Evolutionary conservation across 768 basidiomycete genomes (phyloP), one percentile per base, ranked within the genome.

Genomic region (Albatrellus ellisii): DNA sequence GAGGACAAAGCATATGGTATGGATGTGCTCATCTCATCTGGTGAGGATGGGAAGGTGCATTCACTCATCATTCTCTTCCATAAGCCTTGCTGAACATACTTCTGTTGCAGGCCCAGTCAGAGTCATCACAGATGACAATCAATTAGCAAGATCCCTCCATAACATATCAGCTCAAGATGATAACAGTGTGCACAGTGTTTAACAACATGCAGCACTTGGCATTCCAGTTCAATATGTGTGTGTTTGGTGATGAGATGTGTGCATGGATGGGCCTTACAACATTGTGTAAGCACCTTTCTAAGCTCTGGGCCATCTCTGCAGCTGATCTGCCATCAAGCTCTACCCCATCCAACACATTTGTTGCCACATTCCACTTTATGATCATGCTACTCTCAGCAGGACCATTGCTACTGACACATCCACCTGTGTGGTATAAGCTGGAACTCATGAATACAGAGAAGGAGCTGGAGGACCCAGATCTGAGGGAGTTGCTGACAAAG

Each of bases 201-300:
- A n/a, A n/a, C n/a, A n/a, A n/a, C n/a, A n/a, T 97, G 54, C 87
- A 94, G 65, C 92, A 90, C 70, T 98, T 97, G 63, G 88, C 95
- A 32, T 98, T 99, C 77, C 94, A 95, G 25, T 97, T 99, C 72
- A 97, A 92, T 54, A 73, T 99, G 48, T 86, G 94, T 47, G 71
- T 72, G 36, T 72, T 98, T 44, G 94, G 94, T 49, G 94, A 98
- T 56, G 94, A 98, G 72, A 92, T 92, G 65, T 76, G 88, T 40
- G 82, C 90, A 21, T 79, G 94, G 27, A 80, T 98, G 72, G 94
- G 62, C 87, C 90, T 34, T 97, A 92, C 62, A 91, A 95, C 59
- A 85, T 99, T 51, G 72, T 88, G 80, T 90, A 57, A 56, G 86
- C 73, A 26, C 37, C 36, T 49, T 43, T 22, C 29, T 28, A 8